Conservation (phyloP, 2,329 filamentous ascomycete genomes). For the Fusarium clavum region DNA sequence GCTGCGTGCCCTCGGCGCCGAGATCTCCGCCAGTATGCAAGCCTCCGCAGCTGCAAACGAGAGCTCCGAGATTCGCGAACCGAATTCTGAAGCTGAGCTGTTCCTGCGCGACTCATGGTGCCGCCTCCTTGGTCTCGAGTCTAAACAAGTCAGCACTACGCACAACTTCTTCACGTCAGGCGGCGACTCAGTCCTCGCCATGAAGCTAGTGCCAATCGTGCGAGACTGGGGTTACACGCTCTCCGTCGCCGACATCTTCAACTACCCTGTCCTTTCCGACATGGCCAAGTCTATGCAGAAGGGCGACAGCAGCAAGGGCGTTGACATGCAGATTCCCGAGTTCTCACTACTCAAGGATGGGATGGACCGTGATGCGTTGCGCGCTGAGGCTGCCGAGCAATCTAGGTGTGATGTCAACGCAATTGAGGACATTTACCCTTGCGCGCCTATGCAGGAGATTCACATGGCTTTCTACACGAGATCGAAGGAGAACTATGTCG, state of each 20-base stretch:
- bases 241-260: slow-evolving; percentile 60
- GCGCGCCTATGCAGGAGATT: slow-evolving; percentile 64
- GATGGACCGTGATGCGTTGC: slow-evolving; percentile 48
- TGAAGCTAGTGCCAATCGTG: slow-evolving; percentile 60
- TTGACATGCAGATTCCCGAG: slow-evolving; percentile 45
- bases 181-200: slow-evolving; percentile 63
- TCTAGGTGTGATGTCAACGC: slow-evolving; percentile 40
- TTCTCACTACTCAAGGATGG: slow-evolving; percentile 54
- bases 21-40: slow-evolving; percentile 36
- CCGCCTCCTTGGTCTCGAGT: slow-evolving; percentile 50
- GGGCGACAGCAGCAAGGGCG: slow-evolving; percentile 34
- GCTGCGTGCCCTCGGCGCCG: slow-evolving; percentile 35
- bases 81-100: slow-evolving; percentile 33
- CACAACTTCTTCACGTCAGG: slow-evolving; percentile 61
- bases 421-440: slow-evolving; percentile 65
- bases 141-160: slow-evolving; percentile 49
- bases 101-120: slow-evolving; percentile 53
- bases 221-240: slow-evolving; percentile 54
- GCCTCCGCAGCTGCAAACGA: slow-evolving; percentile 18
- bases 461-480: slow-evolving; percentile 64
- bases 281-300: slow-evolving; percentile 54
- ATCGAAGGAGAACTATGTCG: slow-evolving; percentile 62
- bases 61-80: slow-evolving; percentile 22
- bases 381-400: slow-evolving; percentile 51
- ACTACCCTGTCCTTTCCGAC: slow-evolving; percentile 56